Evolutionary conservation across 768 basidiomycete genomes (phyloP).

Genomic region (Austroboletus festivus): DNA sequence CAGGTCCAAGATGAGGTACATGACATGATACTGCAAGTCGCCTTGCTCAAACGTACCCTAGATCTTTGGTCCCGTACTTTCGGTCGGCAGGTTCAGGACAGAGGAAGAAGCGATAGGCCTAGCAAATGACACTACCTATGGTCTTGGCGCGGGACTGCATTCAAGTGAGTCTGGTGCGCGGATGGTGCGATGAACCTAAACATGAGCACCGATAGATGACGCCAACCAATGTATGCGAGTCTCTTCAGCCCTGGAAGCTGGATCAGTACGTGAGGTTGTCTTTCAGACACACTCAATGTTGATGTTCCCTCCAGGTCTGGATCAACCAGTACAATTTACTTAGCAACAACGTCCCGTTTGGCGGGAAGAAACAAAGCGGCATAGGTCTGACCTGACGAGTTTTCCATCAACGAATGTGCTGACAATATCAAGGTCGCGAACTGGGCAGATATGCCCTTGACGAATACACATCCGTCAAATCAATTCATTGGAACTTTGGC

Average conservation of each 20-base stretch:
- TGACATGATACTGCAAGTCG: conserved; percentile 4
- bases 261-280: conserved; percentile 56
- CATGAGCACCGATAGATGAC: conserved; percentile 48
- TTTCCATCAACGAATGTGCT: conserved; percentile 5
- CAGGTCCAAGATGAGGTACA: conserved; percentile 34
- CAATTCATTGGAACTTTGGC: conserved; percentile 86
- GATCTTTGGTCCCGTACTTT: conserved; percentile 95
- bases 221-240: conserved; percentile 89
- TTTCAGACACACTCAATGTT: background rate
- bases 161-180: conserved; percentile 53
- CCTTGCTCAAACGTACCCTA: conserved; percentile 29
- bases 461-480: conserved; percentile 80
- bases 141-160: conserved; percentile 89
- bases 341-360: conserved; percentile 89
- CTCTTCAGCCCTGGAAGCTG: conserved; percentile 80
- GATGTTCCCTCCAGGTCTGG: conserved; percentile 61
- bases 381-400: conserved; percentile 46
- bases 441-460: conserved; percentile 82
- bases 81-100: conserved; percentile 76
- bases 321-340: conserved; percentile 86
- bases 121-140: conserved; percentile 88
- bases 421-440: conserved; percentile 62
- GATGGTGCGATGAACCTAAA: background rate
- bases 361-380: conserved; percentile 92
- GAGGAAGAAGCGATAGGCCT: conserved; percentile 83